Evolutionary conservation across 805 yeast species (phyloP).

Genomic region (Millerozyma miso): DNA sequence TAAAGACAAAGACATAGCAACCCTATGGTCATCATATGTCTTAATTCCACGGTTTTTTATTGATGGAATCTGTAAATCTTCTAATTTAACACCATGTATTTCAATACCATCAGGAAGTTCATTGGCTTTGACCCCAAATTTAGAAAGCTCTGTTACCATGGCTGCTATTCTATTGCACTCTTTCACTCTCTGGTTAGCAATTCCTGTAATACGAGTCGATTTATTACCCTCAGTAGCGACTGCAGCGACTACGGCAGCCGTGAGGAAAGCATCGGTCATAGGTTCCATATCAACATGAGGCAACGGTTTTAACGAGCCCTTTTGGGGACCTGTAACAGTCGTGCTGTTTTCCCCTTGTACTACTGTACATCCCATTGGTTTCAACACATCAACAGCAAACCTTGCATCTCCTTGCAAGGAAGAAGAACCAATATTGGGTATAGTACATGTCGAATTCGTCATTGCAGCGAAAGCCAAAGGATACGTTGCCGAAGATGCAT

Average conservation of each 20-base stretch:
- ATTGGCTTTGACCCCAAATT: conserved; percentile 81
- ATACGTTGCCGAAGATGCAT: conserved; percentile 96
- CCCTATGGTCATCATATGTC: conserved; percentile 94
- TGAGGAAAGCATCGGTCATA: conserved; percentile 97
- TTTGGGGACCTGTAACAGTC: conserved; percentile 85
- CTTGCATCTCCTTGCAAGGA: conserved; percentile 97
- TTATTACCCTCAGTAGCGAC: conserved; percentile 50
- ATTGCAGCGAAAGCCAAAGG: conserved; percentile 97
- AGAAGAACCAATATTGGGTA: conserved; percentile 89
- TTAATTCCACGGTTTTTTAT: conserved; percentile 53
- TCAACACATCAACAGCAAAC: conserved; percentile 88
- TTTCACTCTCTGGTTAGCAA: conserved; percentile 96
- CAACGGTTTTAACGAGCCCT: conserved; percentile 65
- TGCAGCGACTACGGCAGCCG: conserved; percentile 98
- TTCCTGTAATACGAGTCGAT: conserved; percentile 82
- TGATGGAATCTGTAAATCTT: conserved; percentile 52
- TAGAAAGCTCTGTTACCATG: conserved; percentile 82
- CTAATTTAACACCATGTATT: conserved; percentile 62
- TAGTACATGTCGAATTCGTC: conserved; percentile 87
- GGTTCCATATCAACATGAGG: conserved; percentile 94
- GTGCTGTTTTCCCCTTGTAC: conserved; percentile 80
- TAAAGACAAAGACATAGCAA: conserved; percentile 94
- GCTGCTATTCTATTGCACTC: conserved; percentile 96
- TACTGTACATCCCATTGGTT: conserved; percentile 93
- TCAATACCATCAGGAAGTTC: conserved; percentile 93